A percentile compares a stretch with the other conserved stretches of the same genome.
Evolutionary conservation across 2,329 filamentous ascomycete species (phyloP).

Genomic region (Fusarium sp.): DNA sequence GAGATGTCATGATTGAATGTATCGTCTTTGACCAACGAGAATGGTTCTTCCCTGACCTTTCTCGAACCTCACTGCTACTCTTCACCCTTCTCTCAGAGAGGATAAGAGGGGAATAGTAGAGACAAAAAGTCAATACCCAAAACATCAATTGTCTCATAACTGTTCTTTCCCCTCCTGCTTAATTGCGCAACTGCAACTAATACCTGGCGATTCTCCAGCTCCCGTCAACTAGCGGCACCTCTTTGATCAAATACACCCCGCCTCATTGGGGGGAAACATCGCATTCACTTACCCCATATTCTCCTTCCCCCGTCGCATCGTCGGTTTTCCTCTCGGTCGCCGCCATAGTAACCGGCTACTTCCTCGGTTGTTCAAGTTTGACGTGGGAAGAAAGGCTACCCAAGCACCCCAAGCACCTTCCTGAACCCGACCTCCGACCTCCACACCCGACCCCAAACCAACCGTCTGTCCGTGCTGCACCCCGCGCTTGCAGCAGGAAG

Average conservation of each 20-base stretch:
- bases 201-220: slow-evolving; percentile 42
- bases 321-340: slow-evolving; percentile 47
- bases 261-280: slow-evolving; percentile 45
- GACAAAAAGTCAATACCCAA: slow-evolving; percentile 19
- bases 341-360: slow-evolving; percentile 45
- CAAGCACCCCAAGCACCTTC: slow-evolving; percentile 30
- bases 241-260: slow-evolving; percentile 47
- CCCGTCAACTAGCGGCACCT: slow-evolving; percentile 40
- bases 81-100: slow-evolving; percentile 4
- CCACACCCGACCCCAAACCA: slow-evolving; percentile 36
- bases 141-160: slow-evolving; percentile 32
- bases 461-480: slow-evolving; percentile 32
- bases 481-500: slow-evolving; percentile 26
- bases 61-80: neutral
- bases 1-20: slow-evolving; percentile 23
- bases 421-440: slow-evolving; percentile 29
- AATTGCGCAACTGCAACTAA: slow-evolving; percentile 27
- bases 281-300: slow-evolving; percentile 39
- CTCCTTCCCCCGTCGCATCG: slow-evolving; percentile 41
- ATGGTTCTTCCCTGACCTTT: slow-evolving; percentile 1
- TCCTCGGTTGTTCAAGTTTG: slow-evolving; percentile 43
- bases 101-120: neutral
- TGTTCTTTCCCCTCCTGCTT: slow-evolving; percentile 28
- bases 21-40: slow-evolving; percentile 43
- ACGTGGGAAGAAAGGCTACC: slow-evolving; percentile 21